A percentile compares a stretch with the other conserved stretches of the same genome.
These are phyloP conservation scores for Fusarium sp. DNA, from an alignment of 2,329 filamentous ascomycete species.

Conservation along the genomic window DNA sequence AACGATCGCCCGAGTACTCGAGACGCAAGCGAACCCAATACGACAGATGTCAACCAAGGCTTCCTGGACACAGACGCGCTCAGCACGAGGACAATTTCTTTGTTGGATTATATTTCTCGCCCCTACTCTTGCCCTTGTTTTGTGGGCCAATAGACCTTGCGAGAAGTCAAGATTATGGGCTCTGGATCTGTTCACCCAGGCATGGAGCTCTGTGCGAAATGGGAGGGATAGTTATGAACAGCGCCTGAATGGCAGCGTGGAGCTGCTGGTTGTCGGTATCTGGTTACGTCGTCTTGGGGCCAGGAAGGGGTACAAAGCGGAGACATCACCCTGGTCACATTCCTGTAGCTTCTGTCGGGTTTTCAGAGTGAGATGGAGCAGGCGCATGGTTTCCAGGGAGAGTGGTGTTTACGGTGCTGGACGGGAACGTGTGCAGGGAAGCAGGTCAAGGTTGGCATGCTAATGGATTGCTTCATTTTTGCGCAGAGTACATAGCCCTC, in stretches of 20 bases:
- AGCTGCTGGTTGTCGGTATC: slow-evolving; percentile 16
- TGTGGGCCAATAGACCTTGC: slow-evolving; percentile 38
- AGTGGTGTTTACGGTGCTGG: slow-evolving; percentile 38
- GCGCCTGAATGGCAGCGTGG: slow-evolving; percentile 14
- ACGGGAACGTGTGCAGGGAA: slow-evolving; percentile 28
- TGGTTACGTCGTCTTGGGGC: slow-evolving; percentile 20
- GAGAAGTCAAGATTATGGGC: slow-evolving; percentile 30
- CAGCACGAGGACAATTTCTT: slow-evolving; percentile 30
- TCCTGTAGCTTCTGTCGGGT: slow-evolving; percentile 23
- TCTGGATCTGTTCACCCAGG: slow-evolving; percentile 30
- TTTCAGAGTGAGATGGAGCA: slow-evolving; percentile 28
- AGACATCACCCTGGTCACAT: slow-evolving; percentile 27
- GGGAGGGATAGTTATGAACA: slow-evolving; percentile 25
- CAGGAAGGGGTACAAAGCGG: slow-evolving; percentile 13
- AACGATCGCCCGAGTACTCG: slow-evolving; percentile 24
- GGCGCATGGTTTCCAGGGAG: slow-evolving; percentile 38
- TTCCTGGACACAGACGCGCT: slow-evolving; percentile 24
- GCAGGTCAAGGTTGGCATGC: slow-evolving; percentile 28
- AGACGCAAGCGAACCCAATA: slow-evolving; percentile 13
- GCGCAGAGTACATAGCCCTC: slow-evolving; percentile 30
- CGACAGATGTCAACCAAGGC: slow-evolving; percentile 20
- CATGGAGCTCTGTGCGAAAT: slow-evolving; percentile 31
- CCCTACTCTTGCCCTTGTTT: slow-evolving; percentile 30
- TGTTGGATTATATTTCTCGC: slow-evolving; percentile 34
- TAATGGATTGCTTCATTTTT: slow-evolving; percentile 27